phyloP scores from a whole-genome alignment of 78 protist species.

The Acrasis kona region DNA sequence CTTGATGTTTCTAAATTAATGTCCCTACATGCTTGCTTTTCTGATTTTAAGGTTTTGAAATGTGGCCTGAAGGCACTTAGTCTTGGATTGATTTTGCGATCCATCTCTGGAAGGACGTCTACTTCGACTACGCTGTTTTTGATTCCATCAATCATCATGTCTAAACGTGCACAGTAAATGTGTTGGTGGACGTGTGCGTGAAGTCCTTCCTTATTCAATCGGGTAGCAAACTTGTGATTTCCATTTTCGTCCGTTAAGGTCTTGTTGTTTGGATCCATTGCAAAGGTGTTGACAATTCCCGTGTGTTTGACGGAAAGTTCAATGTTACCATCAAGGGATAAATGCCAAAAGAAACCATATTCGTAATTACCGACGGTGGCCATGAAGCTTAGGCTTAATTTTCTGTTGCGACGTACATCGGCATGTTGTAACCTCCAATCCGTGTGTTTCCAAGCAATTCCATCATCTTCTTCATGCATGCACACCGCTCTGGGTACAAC shows the following conservation, averaged over 20 bases:
- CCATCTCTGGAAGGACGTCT: neutral
- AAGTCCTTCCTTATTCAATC: neutral
- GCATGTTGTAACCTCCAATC: constrained; percentile 15
- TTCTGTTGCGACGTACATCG: neutral
- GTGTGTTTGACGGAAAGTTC: constrained; percentile 3
- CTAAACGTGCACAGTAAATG: neutral
- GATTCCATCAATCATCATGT: constrained; percentile 22
- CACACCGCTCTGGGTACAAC: constrained; percentile 5
- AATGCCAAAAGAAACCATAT: constrained; percentile 14
- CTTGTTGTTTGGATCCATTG: neutral
- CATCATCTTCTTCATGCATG: constrained; percentile 22
- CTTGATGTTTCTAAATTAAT: neutral
- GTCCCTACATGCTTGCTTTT: constrained; percentile 9
- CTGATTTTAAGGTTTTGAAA: neutral
- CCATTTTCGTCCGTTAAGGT: neutral
- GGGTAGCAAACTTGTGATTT: no score
- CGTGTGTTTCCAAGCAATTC: constrained; percentile 17
- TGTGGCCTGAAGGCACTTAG: neutral
- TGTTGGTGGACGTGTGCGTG: constrained; percentile 22
- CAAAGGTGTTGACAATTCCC: constrained; percentile 4
- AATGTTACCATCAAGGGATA: constrained; percentile 15
- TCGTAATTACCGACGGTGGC: constrained; percentile 15
- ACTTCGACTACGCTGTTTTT: constrained; percentile 2
- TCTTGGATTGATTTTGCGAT: neutral
- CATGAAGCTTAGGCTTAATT: neutral